A percentile compares a stretch with the other conserved stretches of the same genome.
Conservation (phyloP, 139 green algal genomes). For the Picochlorum sp. region DNA sequence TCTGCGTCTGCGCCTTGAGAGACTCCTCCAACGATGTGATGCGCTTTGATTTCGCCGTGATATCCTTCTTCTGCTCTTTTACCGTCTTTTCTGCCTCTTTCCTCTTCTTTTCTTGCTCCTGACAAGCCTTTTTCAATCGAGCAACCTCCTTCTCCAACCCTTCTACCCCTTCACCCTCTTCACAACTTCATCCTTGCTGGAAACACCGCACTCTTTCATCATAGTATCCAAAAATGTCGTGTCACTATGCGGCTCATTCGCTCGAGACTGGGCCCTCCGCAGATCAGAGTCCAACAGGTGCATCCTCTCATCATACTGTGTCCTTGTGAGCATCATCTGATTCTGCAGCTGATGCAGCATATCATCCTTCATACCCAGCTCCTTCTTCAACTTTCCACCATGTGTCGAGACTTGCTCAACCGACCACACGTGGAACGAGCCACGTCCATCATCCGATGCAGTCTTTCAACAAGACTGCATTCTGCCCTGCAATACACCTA, state of each 20-base stretch:
- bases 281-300: background rate
- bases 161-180: background rate
- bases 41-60: background rate
- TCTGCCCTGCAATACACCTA: background rate
- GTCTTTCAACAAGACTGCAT: background rate
- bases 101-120: background rate
- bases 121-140: background rate
- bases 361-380: background rate
- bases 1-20: background rate
- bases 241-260: background rate
- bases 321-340: background rate
- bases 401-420: background rate
- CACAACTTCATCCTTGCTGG: background rate
- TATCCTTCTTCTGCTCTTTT: background rate
- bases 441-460: background rate
- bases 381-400: background rate
- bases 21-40: background rate
- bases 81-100: background rate
- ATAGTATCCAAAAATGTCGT: conserved; percentile 1
- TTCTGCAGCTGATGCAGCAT: background rate
- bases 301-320: background rate
- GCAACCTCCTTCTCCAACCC: background rate
- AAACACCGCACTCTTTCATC: background rate
- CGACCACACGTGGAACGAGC: background rate
- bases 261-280: background rate